phyloP scores from a whole-genome alignment of 768 basidiomycete species.

The Amanita jacksonii region DNA sequence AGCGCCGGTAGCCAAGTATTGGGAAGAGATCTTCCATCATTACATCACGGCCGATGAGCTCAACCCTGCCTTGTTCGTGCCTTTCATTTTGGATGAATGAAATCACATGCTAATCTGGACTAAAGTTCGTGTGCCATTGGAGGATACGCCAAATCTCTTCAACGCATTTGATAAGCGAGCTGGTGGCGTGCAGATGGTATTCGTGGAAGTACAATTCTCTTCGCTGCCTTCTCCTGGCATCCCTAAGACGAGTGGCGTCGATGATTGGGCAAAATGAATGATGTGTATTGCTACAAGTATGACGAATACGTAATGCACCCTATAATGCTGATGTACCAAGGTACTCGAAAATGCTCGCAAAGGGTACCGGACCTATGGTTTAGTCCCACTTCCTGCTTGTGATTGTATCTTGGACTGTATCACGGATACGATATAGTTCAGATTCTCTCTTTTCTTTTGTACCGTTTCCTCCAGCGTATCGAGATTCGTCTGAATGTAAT shows the following conservation, averaged over 20 bases:
- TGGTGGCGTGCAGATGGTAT: constrained; percentile 58
- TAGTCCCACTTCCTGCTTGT: constrained; percentile 11
- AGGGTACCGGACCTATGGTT: constrained; percentile 3
- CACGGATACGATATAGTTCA: constrained; percentile 62
- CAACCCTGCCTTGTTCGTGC: constrained; percentile 48
- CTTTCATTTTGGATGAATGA: background rate
- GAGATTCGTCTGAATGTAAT: constrained; percentile 67
- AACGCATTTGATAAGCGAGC: constrained; percentile 51
- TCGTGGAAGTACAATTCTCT: constrained; percentile 58
- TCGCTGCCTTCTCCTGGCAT: constrained; percentile 23
- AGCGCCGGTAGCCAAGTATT: constrained; percentile 66
- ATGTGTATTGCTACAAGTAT: too few relatives aligned
- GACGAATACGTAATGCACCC: too few relatives aligned
- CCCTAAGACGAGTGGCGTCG: constrained; percentile 40
- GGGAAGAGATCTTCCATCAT: constrained; percentile 53
- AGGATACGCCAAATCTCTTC: constrained; percentile 42
- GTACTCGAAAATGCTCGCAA: background rate
- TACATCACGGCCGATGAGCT: constrained; percentile 57
- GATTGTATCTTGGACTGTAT: constrained; percentile 54
- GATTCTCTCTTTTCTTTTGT: constrained; percentile 84
- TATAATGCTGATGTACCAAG: background rate
- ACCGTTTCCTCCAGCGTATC: constrained; percentile 86
- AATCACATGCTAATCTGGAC: background rate
- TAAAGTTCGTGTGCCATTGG: constrained; percentile 22
- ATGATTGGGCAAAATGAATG: constrained; percentile 31